phyloP scores from a whole-genome alignment of 176 grass and related monocot genomes.

The Poa pratensis region DNA sequence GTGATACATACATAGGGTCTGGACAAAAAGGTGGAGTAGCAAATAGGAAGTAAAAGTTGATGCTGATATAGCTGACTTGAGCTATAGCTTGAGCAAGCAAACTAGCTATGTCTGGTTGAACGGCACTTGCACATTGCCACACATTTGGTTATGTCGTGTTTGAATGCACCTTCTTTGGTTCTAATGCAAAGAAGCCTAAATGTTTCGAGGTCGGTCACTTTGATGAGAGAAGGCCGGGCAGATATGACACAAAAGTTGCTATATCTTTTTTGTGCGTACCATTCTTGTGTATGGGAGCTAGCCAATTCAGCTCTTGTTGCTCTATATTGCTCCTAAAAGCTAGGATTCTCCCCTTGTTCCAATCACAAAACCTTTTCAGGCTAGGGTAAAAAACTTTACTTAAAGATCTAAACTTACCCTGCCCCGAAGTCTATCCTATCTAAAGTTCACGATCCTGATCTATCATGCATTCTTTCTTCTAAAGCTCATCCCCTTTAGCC shows the following conservation, averaged over 20 bases:
- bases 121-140: neutral
- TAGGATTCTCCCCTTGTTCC: slow-evolving; percentile 15
- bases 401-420: neutral
- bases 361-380: neutral
- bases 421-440: neutral
- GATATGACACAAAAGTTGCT: neutral
- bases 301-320: neutral
- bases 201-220: neutral
- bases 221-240: neutral
- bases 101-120: neutral
- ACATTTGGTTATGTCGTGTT: neutral
- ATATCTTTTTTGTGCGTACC: neutral
- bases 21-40: neutral
- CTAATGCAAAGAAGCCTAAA: neutral
- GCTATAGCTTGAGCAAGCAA: neutral
- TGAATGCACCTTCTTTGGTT: neutral
- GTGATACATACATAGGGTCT: slow-evolving; percentile 6
- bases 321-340: neutral
- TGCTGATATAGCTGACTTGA: neutral
- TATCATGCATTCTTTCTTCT: neutral
- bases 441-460: neutral
- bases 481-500: neutral
- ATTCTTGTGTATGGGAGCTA: neutral
- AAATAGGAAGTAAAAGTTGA: slow-evolving; percentile 2
- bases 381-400: neutral